phyloP scores from a whole-genome alignment of 169 alveolate species.

The Cryptosporidium sp. region DNA sequence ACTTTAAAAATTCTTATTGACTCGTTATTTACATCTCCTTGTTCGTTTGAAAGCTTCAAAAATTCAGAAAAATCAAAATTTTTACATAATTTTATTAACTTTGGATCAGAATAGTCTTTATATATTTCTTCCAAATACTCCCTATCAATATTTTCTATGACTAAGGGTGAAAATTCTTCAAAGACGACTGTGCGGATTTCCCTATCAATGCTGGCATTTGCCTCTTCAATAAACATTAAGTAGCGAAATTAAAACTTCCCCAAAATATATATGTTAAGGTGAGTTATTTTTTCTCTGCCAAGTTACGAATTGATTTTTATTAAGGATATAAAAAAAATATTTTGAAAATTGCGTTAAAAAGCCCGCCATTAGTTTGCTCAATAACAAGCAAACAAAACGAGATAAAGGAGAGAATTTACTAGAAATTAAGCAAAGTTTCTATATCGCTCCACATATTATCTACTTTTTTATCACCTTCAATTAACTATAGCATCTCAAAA shows the following conservation, averaged over 20 bases:
- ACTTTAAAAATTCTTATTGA: conserved; percentile 29
- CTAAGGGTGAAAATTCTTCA: conserved; percentile 37
- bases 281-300: not conserved
- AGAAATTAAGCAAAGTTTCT: not conserved
- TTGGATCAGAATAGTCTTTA: conserved; percentile 57
- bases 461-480: not conserved
- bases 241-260: not conserved
- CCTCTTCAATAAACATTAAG: conserved; percentile 34
- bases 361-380: conserved; percentile 7
- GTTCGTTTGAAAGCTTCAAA: not conserved
- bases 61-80: not conserved
- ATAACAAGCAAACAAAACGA: not conserved
- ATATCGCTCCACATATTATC: not conserved
- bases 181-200: conserved; percentile 33
- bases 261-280: not conserved
- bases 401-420: not conserved
- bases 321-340: not conserved
- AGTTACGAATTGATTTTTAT: not conserved
- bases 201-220: conserved; percentile 48
- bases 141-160: conserved; percentile 23
- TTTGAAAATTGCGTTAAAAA: not conserved
- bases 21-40: not conserved
- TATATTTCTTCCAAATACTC: conserved; percentile 32
- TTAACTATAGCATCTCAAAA: not conserved
- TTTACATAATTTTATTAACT: conserved; percentile 8